Base-by-base conservation (phyloP, 2,329 filamentous ascomycete genomes). In the Raffaelea ambrosiae region DNA sequence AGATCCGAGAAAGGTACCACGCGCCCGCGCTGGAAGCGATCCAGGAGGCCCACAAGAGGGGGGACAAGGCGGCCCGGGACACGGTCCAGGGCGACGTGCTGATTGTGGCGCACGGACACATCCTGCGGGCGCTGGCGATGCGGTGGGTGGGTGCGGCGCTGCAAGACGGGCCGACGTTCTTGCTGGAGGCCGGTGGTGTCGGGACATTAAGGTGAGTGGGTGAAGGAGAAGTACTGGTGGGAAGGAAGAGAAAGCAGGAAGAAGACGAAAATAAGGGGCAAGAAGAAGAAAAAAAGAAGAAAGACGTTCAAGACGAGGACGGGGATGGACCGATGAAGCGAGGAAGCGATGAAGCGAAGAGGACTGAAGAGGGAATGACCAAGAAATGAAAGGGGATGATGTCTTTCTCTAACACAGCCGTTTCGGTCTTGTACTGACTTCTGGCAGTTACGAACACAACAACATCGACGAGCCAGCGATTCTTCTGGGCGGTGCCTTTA, bases 81-180 rank as follows among this genome's bases (percentile, higher is more conserved):
- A 55, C 63, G 66, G 42, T 60, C 16, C 40, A 33, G 20, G 69
- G 77, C 16, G 86, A 91, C 63, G 79, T 91, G 18, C 64, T 91
- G 21, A 73, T 95, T 43, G 88, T 96, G 5, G 90, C 88, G 20
- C 90, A 96, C 61, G 90, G 90, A 0, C 90, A 95, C 67, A 91
- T 95, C 48, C 69, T 96, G 46, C 75, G 90, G 16, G 87, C 88
- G 0, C 88, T 96, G 63, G 89, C 90, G 7, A 87, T 91, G 72
- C 76, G 89, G 29, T 96, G 90, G 90, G 76, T 83, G 0, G 79
- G 81, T 0, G 85, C 85, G 68, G 72, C 78, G 13, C 70, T 96
- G 50, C 76, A 79, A 47, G 83, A 88, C 44, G 88, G 85, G 8
- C 85, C 88, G 36, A 78, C 82, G 5, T 81, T 96, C 61, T 72